These are phyloP conservation scores for Tylopilus sp. DNA, from an alignment of 768 basidiomycete species.

Conservation along the genomic window DNA sequence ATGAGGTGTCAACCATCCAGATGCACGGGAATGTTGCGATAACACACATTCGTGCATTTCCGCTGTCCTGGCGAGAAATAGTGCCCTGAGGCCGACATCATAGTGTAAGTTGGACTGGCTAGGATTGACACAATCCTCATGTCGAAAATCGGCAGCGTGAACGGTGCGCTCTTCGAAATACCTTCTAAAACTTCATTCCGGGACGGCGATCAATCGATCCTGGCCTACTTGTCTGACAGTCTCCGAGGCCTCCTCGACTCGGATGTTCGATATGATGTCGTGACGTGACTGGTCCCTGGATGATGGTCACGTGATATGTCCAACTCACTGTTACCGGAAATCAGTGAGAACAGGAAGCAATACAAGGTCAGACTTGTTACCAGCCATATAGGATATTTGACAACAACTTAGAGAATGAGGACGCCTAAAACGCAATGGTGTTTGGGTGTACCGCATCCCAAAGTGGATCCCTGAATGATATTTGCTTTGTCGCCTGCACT, in stretches of 20 bases:
- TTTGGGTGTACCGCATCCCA: background rate
- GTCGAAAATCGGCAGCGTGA: background rate
- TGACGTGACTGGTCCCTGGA: background rate
- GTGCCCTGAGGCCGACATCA: background rate
- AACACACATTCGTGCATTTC: background rate
- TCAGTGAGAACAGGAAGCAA: background rate
- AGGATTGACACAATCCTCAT: background rate
- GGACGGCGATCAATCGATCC: background rate
- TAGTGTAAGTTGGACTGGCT: background rate
- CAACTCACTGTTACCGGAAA: background rate
- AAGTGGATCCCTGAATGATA: background rate
- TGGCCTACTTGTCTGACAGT: background rate
- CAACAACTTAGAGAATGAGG: background rate
- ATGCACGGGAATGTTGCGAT: background rate
- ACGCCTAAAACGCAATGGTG: background rate
- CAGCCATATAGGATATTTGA: background rate
- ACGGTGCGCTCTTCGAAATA: background rate
- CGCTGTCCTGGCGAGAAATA: background rate
- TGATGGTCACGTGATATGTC: conserved; percentile 6
- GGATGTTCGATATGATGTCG: background rate
- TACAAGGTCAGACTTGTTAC: conserved; percentile 2
- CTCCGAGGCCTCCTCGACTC: background rate
- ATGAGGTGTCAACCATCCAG: background rate
- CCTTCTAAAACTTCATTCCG: background rate
- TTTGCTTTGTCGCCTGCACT: background rate